Evolutionary conservation across 495 filamentous ascomycete species (phyloP).

Genomic region (Podospora pseudoanserina): DNA sequence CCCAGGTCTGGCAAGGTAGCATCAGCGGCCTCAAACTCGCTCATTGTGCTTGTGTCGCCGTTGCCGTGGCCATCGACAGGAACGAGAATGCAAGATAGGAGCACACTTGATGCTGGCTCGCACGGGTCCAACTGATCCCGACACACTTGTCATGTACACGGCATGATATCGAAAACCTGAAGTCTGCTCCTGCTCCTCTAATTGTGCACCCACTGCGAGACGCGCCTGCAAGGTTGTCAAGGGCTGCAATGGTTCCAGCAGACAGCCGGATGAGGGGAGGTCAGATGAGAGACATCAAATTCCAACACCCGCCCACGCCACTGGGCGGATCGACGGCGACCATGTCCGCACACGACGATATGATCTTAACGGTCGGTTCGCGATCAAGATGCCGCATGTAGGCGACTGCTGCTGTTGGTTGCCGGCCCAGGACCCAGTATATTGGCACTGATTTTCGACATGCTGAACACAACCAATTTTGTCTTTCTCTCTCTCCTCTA

Average conservation of each 20-base stretch:
- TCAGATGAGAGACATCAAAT: slow-evolving; percentile 10
- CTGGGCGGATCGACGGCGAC: slow-evolving; percentile 24
- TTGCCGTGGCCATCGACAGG: background rate
- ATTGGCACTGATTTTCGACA: background rate
- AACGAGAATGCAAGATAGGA: background rate
- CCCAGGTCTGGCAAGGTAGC: slow-evolving; percentile 6
- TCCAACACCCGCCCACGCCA: slow-evolving; percentile 11
- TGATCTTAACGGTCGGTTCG: background rate
- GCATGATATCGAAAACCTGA: slow-evolving; percentile 15
- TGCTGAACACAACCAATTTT: background rate
- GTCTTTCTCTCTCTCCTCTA: background rate
- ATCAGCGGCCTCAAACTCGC: background rate
- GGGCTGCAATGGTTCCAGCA: slow-evolving; percentile 14
- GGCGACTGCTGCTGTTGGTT: slow-evolving; percentile 11
- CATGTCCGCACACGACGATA: slow-evolving; percentile 21
- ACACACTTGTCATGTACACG: slow-evolving; percentile 6
- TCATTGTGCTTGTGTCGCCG: background rate
- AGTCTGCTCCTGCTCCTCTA: slow-evolving; percentile 18
- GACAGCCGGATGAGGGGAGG: slow-evolving; percentile 7
- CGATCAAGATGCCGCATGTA: slow-evolving; percentile 23
- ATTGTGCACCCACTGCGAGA: slow-evolving; percentile 6
- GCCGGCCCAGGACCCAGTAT: background rate
- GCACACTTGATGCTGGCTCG: slow-evolving; percentile 7
- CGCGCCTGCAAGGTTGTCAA: slow-evolving; percentile 18
- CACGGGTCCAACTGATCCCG: slow-evolving; percentile 5